Conservation (phyloP, 1,284 basidiomycete species). For the Austropuccinia psidii region DNA sequence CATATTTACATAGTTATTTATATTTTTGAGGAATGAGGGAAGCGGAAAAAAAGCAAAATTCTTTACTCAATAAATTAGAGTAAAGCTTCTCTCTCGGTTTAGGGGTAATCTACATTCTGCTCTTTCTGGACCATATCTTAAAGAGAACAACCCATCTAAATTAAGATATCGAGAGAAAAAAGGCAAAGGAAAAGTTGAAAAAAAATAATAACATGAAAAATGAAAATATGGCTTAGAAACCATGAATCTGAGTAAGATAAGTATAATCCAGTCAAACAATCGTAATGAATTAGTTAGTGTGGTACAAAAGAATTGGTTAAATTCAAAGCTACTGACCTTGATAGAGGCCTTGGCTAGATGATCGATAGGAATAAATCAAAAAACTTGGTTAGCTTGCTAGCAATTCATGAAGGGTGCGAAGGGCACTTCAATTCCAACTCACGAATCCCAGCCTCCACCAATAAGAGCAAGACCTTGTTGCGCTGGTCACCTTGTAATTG, state of each 20-base stretch:
- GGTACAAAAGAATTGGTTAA: not conserved
- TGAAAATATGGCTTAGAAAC: constrained; percentile 28
- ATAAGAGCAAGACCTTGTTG: constrained; percentile 76
- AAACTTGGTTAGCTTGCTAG: not conserved
- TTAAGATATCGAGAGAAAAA: constrained; percentile 30
- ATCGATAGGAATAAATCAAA: not conserved
- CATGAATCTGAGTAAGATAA: constrained; percentile 16
- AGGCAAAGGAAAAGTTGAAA: constrained; percentile 21
- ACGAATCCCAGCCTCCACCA: constrained; percentile 55
- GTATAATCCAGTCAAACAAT: too few relatives aligned
- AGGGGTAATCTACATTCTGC: constrained; percentile 35
- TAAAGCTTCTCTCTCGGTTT: too few relatives aligned
- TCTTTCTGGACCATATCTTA: constrained; percentile 21
- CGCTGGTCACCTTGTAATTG: constrained; percentile 99
- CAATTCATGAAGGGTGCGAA: not conserved
- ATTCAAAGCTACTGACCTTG: constrained; percentile 15
- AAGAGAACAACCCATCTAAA: constrained; percentile 1
- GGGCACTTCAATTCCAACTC: not conserved
- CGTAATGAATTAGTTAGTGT: not conserved
- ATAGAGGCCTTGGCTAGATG: constrained; percentile 21
- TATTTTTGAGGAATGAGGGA: too few relatives aligned
- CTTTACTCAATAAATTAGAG: too few relatives aligned
- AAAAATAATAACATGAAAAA: not conserved
- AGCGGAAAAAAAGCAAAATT: too few relatives aligned
- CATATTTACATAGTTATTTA: too few relatives aligned